phyloP scores from a whole-genome alignment of 2,329 filamentous ascomycete species.

The Paraphoma sp. region DNA sequence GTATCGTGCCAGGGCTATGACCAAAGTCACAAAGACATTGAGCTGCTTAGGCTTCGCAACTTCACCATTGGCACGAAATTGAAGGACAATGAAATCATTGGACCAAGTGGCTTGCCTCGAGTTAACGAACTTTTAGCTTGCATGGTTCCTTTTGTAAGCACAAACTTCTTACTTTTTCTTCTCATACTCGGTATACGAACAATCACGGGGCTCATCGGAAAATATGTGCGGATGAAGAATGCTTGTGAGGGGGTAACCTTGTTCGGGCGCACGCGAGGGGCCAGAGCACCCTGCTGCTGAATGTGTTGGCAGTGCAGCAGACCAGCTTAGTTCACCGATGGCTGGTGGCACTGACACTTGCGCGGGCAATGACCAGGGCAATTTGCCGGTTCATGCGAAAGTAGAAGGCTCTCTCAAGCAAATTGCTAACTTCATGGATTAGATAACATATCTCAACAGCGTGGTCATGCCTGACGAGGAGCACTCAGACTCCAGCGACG shows the following conservation, averaged over 20 bases:
- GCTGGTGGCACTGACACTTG: conserved; percentile 11
- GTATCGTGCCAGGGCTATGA: conserved; percentile 68
- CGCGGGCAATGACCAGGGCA: conserved; percentile 14
- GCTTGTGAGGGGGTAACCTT: conserved; percentile 24
- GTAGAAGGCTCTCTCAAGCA: conserved; percentile 23
- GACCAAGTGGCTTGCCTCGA: conserved; percentile 67
- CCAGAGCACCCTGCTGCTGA: conserved; percentile 18
- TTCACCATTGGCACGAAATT: conserved; percentile 76
- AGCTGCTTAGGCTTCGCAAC: conserved; percentile 78
- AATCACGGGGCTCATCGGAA: not conserved
- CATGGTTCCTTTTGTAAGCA: conserved; percentile 76
- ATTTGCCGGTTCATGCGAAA: conserved; percentile 11
- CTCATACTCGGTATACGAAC: not conserved
- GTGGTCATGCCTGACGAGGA: conserved; percentile 58
- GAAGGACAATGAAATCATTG: conserved; percentile 67
- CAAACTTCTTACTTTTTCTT: not conserved
- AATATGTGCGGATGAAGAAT: not conserved
- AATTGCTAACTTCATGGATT: conserved; percentile 19
- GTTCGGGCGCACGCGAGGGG: conserved; percentile 16
- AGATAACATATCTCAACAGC: conserved; percentile 59
- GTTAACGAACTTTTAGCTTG: conserved; percentile 69
- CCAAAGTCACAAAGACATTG: conserved; percentile 77
- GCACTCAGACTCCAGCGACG: conserved; percentile 37
- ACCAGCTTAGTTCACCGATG: conserved; percentile 26
- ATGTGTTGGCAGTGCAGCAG: conserved; percentile 45